These are phyloP conservation scores for Schizophyllum amplum DNA, from an alignment of 1,284 basidiomycete genomes.

Conservation along the genomic window DNA sequence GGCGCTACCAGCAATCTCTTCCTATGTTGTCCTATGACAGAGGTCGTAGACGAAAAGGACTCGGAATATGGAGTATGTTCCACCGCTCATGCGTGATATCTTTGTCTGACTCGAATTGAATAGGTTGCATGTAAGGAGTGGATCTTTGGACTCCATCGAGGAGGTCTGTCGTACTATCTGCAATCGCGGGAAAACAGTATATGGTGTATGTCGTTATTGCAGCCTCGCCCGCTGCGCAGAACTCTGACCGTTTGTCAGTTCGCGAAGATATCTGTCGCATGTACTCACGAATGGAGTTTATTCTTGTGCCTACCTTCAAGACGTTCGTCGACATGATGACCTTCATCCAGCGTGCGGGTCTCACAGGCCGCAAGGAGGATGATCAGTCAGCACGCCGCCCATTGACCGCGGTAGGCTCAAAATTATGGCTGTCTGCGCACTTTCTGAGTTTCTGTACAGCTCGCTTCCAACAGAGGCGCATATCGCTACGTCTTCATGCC, in stretches of 20 bases:
- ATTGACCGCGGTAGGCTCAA: background rate
- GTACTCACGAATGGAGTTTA: background rate
- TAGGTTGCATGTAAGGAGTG: background rate
- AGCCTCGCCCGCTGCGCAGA: background rate
- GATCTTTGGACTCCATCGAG: background rate
- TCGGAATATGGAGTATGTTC: no score
- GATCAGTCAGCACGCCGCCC: background rate
- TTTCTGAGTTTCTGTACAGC: no score
- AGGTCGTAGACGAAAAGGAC: no score
- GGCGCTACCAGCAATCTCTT: no score
- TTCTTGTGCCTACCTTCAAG: background rate
- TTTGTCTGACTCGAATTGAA: background rate
- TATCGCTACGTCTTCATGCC: background rate
- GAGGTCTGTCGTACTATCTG: background rate
- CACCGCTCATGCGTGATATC: no score
- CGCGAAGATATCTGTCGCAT: background rate
- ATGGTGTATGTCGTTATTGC: background rate
- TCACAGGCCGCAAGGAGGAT: background rate
- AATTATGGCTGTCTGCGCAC: no score
- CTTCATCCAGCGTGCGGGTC: background rate
- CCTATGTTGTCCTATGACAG: no score
- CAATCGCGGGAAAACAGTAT: background rate
- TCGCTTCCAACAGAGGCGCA: background rate
- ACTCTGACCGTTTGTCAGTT: background rate
- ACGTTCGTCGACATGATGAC: background rate